Evolutionary conservation across 495 filamentous ascomycete genomes (phyloP).

Genomic region (Neurospora cerealis): DNA sequence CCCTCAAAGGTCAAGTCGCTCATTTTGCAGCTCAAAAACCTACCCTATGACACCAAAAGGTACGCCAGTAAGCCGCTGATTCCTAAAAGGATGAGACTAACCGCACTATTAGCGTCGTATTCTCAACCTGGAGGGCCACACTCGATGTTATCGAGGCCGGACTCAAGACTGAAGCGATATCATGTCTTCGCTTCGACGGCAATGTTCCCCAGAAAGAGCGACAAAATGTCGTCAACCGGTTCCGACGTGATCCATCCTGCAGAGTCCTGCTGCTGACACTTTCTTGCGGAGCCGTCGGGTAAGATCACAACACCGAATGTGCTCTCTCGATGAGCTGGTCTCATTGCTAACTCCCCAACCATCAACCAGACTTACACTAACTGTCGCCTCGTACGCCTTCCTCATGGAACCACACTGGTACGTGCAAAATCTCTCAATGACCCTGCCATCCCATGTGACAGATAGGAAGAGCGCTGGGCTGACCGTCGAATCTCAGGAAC

Average conservation of each 20-base stretch:
- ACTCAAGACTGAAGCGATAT: constrained; percentile 22
- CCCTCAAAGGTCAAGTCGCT: constrained; percentile 21
- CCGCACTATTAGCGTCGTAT: constrained; percentile 26
- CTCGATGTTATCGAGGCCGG: constrained; percentile 30
- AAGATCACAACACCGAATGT: background rate
- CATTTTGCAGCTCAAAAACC: constrained; percentile 6
- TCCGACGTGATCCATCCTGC: constrained; percentile 18
- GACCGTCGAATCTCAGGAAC: constrained; percentile 16
- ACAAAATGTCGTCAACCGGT: constrained; percentile 22
- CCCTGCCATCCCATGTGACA: background rate
- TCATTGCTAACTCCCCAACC: background rate
- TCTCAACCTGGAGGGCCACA: constrained; percentile 35
- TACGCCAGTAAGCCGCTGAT: background rate
- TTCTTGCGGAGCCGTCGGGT: constrained; percentile 35
- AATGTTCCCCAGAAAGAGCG: constrained; percentile 26
- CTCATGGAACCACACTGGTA: constrained; percentile 34
- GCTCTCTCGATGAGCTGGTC: background rate
- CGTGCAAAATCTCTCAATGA: background rate
- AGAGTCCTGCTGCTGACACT: constrained; percentile 29
- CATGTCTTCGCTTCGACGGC: constrained; percentile 33
- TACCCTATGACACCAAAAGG: constrained; percentile 17
- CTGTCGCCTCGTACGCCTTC: constrained; percentile 28
- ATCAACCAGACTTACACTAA: constrained; percentile 22
- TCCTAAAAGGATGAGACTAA: background rate
- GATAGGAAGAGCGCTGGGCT: background rate